Evolutionary conservation across 345 rosid genomes (phyloP), one percentile per base, ranked within the genome.

Genomic region (Arabis alpina): DNA sequence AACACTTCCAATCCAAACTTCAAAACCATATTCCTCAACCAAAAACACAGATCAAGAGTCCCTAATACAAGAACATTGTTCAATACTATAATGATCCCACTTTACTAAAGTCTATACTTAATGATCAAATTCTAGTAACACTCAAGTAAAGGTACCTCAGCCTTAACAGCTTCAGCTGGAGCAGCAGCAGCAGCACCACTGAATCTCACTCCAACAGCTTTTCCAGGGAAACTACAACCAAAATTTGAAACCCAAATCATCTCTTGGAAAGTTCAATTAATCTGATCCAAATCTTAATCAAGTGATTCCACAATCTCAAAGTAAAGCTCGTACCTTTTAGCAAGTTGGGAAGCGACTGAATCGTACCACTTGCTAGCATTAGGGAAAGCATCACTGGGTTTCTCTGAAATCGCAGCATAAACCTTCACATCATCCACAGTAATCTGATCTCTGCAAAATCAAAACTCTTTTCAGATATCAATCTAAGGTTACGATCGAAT

Each of bases 341-440:
- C 86, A 27, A 93, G 88, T 6, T 74, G 81, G 5, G 93, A 85
- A 53, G 87, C 84, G 2, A 93, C 91, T 4, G 61, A 34, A 8
- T 79, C 83, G 78, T 84, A 91, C 98, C 98, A 93, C 85, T 73
- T 82, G 87, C 87, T 74, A 34, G 87, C 94, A 75, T 84, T 86
- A 6, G 92, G 88, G 71, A 86, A 89, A 3, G 85, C 76, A 64
- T 9, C 83, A 4, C 88, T 84, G 9, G 96, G 97, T 44, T 85
- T 82, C 80, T 34, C 77, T 40, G 36, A 36, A 72, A 91, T 85
- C 48, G 91, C 90, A 3, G 87, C 97, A 80, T 83, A 93, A 6
- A 91, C 97, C 85, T 82, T 93, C 3, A 91, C 75, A 59, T 93
- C 97, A 72, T 87, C 97, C 65, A 81, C 84, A 3, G 93, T 77